Percentiles rank a stretch among this genome's conserved stretches.
These are phyloP conservation scores for Podospora anserina DNA, from an alignment of 495 filamentous ascomycete species.

Conservation along the genomic window DNA sequence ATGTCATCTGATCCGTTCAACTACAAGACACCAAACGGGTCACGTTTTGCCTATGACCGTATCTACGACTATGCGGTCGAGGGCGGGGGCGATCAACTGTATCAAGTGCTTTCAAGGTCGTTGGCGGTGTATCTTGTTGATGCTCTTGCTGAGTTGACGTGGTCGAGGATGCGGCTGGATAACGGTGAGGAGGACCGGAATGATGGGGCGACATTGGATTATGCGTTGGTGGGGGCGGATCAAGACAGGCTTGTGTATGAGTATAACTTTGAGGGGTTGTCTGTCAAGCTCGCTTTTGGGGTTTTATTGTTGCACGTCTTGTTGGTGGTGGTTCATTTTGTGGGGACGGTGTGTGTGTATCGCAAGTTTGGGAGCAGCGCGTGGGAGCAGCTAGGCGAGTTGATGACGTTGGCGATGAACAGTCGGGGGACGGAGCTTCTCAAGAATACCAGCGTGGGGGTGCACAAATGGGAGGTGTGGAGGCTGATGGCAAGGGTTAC, in stretches of 20 bases:
- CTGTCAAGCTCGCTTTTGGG: neutral
- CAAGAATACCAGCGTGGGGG: constrained; percentile 7
- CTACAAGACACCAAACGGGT: neutral
- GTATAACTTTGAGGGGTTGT: neutral
- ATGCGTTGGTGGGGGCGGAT: neutral
- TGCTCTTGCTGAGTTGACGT: neutral
- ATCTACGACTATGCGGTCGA: neutral
- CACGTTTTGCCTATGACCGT: neutral
- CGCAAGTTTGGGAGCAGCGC: neutral
- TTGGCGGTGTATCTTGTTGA: neutral
- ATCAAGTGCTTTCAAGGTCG: neutral
- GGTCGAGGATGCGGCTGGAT: neutral
- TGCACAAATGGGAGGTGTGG: constrained; percentile 7
- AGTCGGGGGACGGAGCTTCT: neutral
- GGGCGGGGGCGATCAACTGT: neutral
- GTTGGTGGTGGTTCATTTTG: neutral
- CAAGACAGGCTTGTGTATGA: neutral
- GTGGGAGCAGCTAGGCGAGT: constrained; percentile 7
- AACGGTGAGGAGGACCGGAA: neutral
- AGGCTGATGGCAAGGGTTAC: constrained; percentile 5
- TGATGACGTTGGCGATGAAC: constrained; percentile 4
- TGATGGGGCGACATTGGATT: neutral
- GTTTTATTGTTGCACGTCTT: constrained; percentile 8
- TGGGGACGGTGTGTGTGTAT: neutral
- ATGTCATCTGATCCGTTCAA: neutral